Evolutionary conservation across 2,329 filamentous ascomycete species (phyloP), one percentile per base, ranked within the genome.

Genomic region (Fusarium sp.): DNA sequence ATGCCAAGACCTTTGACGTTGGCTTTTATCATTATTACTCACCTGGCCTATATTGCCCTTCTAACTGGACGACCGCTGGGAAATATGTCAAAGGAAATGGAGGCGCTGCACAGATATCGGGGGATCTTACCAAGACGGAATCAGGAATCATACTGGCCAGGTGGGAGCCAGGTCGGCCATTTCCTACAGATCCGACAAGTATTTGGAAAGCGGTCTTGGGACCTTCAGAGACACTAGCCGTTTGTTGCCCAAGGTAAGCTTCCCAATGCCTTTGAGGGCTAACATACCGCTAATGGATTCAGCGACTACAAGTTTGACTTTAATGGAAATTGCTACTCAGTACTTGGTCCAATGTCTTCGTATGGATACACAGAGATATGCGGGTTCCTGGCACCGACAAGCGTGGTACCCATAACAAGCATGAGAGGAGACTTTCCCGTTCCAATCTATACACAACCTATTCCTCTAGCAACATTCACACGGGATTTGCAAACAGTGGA

Each of bases 211-310:
- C 64, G 7, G 57, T 72, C 3, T 50, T 73, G 18, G 42, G 42
- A 18, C 21, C 40, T 32, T 66, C 63, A 6, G 77, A 77, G 63
- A 73, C 75, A 32, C n/a, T 76, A 5, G 67, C 60, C 5, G 73
- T 69, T 50, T 78, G 75, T 40, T 77, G 76, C 23, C 76, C 75
- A 23, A 77, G 66, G 77, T 74, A 68, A 30, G 23, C 18, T n/a
- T 6, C 19, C 5, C 19, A 30, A 21, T 21, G 6, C 7, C 8
- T 16, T 13, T 13, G 15, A 16, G 5, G 19, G 9, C 19, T 11
- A 8, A 13, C 6, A 6, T 10, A 1, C 15, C 35, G 28, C 46
- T 71, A 19, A 71, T 19, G 9, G 7, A 23, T 18, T 21, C 9
- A 76, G 75, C 15, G 65, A 62, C 9, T 75, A 69, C 50, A 37